A percentile compares a stretch with the other conserved stretches of the same genome.
Evolutionary conservation across 106 monocot genomes (phyloP).

Genomic region (Agapanthus africanus): DNA sequence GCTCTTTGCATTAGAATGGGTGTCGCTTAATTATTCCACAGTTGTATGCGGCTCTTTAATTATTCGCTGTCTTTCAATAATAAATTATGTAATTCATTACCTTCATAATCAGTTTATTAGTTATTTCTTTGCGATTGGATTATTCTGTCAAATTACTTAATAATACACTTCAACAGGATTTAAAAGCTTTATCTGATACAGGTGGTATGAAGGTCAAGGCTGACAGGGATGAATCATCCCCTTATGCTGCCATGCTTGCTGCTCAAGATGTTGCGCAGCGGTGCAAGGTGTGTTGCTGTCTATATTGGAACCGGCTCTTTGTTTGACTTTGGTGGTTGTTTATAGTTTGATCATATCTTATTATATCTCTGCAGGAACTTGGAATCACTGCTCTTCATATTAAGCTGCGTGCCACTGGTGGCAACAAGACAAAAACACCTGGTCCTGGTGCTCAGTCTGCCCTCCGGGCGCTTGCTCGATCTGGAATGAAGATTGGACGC

Average conservation of each 20-base stretch:
- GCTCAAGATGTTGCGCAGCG: conserved; percentile 65
- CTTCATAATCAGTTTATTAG: not conserved
- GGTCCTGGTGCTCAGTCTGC: conserved; percentile 73
- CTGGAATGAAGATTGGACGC: conserved; percentile 78
- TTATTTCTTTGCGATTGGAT: not conserved
- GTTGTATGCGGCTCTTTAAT: no score
- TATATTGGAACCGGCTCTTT: not conserved
- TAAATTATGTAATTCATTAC: not conserved
- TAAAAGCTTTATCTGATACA: conserved; percentile 5
- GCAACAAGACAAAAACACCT: conserved; percentile 76
- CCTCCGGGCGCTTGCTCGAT: conserved; percentile 64
- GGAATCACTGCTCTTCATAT: conserved; percentile 70
- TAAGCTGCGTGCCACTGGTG: conserved; percentile 70
- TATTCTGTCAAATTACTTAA: not conserved
- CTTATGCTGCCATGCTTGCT: conserved; percentile 78
- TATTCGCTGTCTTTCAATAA: no score
- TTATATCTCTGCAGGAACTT: conserved; percentile 36
- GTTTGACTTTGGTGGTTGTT: not conserved
- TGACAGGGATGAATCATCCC: conserved; percentile 64
- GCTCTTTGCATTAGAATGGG: not conserved
- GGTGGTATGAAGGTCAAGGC: conserved; percentile 82
- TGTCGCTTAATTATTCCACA: not conserved
- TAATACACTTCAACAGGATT: not conserved
- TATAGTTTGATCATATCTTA: not conserved
- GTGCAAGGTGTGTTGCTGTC: conserved; percentile 41